phyloP scores from a whole-genome alignment of 2,329 filamentous ascomycete genomes.

The Pleurostoma richardsiae region DNA sequence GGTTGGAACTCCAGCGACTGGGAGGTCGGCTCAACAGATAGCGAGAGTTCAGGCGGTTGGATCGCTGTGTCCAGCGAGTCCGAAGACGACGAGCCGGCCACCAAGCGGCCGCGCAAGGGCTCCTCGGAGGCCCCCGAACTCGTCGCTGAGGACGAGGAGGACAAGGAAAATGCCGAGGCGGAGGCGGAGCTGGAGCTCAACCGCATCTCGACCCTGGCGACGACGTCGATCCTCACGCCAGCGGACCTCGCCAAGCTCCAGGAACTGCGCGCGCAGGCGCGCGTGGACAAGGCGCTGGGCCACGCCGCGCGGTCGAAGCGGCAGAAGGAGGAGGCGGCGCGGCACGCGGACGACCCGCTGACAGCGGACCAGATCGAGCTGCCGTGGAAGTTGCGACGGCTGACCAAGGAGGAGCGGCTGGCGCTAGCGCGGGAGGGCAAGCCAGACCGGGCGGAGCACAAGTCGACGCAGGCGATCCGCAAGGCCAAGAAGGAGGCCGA shows the following conservation, averaged over 20 bases:
- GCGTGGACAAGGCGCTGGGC: conserved; percentile 60
- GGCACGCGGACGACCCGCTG: conserved; percentile 80
- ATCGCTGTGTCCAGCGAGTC: conserved; percentile 78
- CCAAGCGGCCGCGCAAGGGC: conserved; percentile 56
- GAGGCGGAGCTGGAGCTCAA: conserved; percentile 32
- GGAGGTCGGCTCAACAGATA: conserved; percentile 57
- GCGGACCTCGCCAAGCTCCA: conserved; percentile 93
- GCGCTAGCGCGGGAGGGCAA: conserved; percentile 80
- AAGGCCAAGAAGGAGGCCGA: conserved; percentile 82
- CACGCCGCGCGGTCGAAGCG: conserved; percentile 32
- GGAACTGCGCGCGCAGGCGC: conserved; percentile 73
- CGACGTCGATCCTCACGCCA: conserved; percentile 87
- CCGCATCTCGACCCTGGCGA: conserved; percentile 72
- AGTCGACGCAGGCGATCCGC: conserved; percentile 76
- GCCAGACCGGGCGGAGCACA: conserved; percentile 72
- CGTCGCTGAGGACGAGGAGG: conserved; percentile 33
- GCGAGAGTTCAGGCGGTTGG: conserved; percentile 79
- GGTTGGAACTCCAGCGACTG: conserved; percentile 51
- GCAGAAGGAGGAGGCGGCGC: conserved; percentile 43
- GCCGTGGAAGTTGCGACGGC: conserved; percentile 73
- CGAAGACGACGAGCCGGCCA: conserved; percentile 66
- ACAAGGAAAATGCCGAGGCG: conserved; percentile 17
- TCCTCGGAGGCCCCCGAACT: conserved; percentile 19
- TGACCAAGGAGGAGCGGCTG: conserved; percentile 84
- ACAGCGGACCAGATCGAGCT: conserved; percentile 91